Evolutionary conservation across 2,329 filamentous ascomycete genomes (phyloP).

Genomic region (Kalmusia sp.): DNA sequence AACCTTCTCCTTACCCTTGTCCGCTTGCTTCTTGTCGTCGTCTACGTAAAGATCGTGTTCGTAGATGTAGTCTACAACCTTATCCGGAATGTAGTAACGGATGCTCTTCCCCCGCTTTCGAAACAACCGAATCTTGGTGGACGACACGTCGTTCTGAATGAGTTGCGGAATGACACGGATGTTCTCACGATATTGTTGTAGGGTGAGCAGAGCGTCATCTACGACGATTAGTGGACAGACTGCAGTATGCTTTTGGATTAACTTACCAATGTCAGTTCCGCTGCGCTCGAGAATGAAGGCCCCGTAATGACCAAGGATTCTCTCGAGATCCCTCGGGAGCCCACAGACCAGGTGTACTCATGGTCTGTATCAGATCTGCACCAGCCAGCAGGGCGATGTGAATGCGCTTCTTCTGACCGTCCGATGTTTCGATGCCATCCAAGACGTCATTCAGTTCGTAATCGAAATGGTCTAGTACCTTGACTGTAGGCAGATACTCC

Average conservation of each 20-base stretch:
- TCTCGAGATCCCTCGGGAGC: slow-evolving; percentile 81
- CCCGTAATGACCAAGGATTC: slow-evolving; percentile 84
- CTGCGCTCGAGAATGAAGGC: slow-evolving; percentile 87
- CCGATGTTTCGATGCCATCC: slow-evolving; percentile 73
- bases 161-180: slow-evolving; percentile 88
- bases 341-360: slow-evolving; percentile 72
- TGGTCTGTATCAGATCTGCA: slow-evolving; percentile 59
- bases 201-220: slow-evolving; percentile 81
- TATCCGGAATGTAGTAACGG: slow-evolving; percentile 50
- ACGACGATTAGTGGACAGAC: neutral
- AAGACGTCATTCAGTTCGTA: slow-evolving; percentile 83
- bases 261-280: slow-evolving; percentile 74
- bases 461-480: slow-evolving; percentile 90
- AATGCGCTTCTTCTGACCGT: slow-evolving; percentile 71
- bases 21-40: slow-evolving; percentile 45
- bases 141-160: slow-evolving; percentile 85
- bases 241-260: too few relatives aligned
- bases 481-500: slow-evolving; percentile 86
- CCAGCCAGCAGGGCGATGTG: slow-evolving; percentile 84
- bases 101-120: slow-evolving; percentile 51
- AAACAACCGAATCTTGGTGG: slow-evolving; percentile 82
- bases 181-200: slow-evolving; percentile 84
- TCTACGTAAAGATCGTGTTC: slow-evolving; percentile 48
- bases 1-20: slow-evolving; percentile 42
- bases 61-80: slow-evolving; percentile 49